Percentiles rank a stretch among this genome's conserved stretches.
phyloP scores from a whole-genome alignment of 495 filamentous ascomycete genomes.

The Daldinia decipiens region DNA sequence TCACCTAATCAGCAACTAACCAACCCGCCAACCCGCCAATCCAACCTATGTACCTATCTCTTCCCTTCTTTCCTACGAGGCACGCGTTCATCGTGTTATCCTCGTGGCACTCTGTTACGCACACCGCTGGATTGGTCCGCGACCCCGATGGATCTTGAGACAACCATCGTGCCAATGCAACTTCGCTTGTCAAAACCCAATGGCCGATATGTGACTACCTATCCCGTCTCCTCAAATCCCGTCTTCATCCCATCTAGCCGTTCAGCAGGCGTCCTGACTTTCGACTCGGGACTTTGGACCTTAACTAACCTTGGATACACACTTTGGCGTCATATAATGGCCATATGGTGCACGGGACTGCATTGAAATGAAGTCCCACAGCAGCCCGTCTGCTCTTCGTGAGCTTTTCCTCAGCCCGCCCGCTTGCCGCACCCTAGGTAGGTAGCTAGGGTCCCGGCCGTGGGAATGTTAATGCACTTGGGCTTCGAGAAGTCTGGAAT shows the following conservation, averaged over 20 bases:
- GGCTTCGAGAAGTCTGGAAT: slow-evolving; percentile 37
- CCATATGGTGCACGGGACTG: slow-evolving; percentile 34
- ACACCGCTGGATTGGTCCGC: slow-evolving; percentile 38
- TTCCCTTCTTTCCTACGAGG: slow-evolving; percentile 12
- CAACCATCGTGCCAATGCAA: slow-evolving; percentile 45
- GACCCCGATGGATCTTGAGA: slow-evolving; percentile 29
- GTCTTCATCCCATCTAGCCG: neutral
- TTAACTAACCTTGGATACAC: neutral
- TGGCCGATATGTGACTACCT: slow-evolving; percentile 38
- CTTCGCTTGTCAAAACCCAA: slow-evolving; percentile 50
- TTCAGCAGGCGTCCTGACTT: neutral
- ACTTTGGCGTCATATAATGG: slow-evolving; percentile 22
- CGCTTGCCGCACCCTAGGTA: slow-evolving; percentile 33
- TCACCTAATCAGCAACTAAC: too few species aligned
- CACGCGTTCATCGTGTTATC: slow-evolving; percentile 7
- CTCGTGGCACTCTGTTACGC: slow-evolving; percentile 37
- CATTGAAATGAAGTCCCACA: slow-evolving; percentile 37
- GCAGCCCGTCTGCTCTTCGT: slow-evolving; percentile 15
- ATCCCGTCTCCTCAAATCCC: neutral
- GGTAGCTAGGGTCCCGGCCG: slow-evolving; percentile 24
- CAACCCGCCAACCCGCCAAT: too few species aligned
- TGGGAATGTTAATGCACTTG: slow-evolving; percentile 20
- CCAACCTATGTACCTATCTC: neutral
- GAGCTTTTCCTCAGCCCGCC: slow-evolving; percentile 25
- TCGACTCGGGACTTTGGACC: slow-evolving; percentile 24